Base-by-base conservation (phyloP, 306 rosid species). In the Fragaria nilgerrensis region DNA sequence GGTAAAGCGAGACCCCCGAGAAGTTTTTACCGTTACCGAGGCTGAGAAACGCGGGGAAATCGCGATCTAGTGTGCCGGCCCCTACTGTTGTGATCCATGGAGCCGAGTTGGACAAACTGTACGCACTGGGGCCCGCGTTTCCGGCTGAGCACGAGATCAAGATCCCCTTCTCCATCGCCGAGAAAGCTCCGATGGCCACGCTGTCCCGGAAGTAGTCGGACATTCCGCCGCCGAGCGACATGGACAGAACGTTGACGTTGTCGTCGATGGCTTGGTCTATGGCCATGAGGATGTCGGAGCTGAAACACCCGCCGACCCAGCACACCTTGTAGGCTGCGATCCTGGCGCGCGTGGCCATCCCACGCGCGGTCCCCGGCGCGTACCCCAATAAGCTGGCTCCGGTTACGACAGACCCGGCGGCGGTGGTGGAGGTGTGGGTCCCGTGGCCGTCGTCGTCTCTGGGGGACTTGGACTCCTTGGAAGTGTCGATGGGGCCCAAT, bases 21-120 rank as follows among this genome's bases (percentile, higher is more conserved):
- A 75, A 82, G 69, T 87, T 90, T 58, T 89, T 52, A 6, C 96
- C 98, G 63, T 87, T 89, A 12, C 96, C 94, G 19, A 94, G 85
- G 75, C 76, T 84, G 9, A 87, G 89, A 2, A 23, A 81, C 0
- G 94, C 94, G 0, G 94, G 96, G 58, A 94, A 94, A 66, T 90
- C 94, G 2, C 98, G 97, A 83, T 94, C 98, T 12, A 94, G 73
- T 25, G 97, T 91, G 49, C 98, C 97, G 20, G 97, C 98, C 17
- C 97, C 98, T 1, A 94, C 94, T 19, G 96, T 91, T 0, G 91
- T 87, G 65, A 94, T 84, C 98, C 98, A 94, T 23, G 98, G 98
- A n/a, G 98, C 96, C 8, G 76, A n/a, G 41, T 94, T 94, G 0
- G 87, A 75, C 25, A 90, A 41, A 59, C 86, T 77, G 37, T 9